Conservation (phyloP, 441 rosid species). For the Populus hybrid region DNA sequence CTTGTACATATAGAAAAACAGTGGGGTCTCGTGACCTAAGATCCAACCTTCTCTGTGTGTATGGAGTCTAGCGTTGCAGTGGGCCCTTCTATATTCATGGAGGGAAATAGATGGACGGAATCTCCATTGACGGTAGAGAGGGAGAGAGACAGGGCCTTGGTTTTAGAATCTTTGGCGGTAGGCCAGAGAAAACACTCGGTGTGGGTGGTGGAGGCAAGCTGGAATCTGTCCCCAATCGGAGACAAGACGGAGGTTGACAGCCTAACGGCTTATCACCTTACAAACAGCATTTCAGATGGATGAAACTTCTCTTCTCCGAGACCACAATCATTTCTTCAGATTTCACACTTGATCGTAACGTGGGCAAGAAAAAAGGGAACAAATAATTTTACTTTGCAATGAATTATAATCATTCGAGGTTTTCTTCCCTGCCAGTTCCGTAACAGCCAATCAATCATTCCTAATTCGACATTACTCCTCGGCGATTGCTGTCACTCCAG, state of each 20-base stretch:
- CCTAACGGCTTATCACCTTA: slow-evolving; percentile 3
- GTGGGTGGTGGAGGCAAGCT: slow-evolving; percentile 38
- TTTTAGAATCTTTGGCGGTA: slow-evolving; percentile 20
- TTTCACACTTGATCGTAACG: background rate
- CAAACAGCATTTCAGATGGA: background rate
- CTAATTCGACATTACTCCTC: no score
- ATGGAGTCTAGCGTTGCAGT: slow-evolving; percentile 13
- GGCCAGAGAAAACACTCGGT: background rate
- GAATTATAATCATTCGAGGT: background rate
- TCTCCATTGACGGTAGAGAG: background rate
- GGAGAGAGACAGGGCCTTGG: background rate
- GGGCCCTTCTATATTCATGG: background rate
- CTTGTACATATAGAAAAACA: background rate
- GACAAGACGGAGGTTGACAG: slow-evolving; percentile 18
- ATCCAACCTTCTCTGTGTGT: background rate
- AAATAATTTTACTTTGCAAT: background rate
- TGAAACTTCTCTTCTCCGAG: no score
- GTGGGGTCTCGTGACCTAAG: background rate
- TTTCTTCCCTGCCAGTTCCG: background rate
- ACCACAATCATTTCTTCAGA: background rate
- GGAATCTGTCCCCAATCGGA: slow-evolving; percentile 14
- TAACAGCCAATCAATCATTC: background rate
- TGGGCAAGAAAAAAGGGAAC: background rate
- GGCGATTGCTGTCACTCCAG: no score
- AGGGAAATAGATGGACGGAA: background rate